phyloP scores from a whole-genome alignment of 306 rosid genomes.

The Trifolium dubium region DNA sequence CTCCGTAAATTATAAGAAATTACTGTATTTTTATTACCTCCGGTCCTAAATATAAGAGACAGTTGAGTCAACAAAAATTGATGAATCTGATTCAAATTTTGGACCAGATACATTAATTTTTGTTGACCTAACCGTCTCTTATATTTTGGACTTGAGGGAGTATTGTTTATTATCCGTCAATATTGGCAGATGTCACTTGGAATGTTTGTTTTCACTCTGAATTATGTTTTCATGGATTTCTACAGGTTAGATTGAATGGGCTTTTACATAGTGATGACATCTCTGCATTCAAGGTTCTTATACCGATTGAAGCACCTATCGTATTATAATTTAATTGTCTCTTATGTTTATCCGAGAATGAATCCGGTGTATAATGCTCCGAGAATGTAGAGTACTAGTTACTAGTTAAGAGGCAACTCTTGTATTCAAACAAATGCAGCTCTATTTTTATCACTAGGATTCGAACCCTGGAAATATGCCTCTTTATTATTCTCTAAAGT shows the following conservation, averaged over 20 bases:
- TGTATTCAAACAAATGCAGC: not conserved
- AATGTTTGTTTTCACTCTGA: conserved; percentile 28
- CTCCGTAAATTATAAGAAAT: not conserved
- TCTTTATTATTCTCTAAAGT: not conserved
- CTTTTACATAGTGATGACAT: conserved; percentile 81
- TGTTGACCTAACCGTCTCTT: no score
- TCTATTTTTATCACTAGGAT: not conserved
- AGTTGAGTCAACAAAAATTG: no score
- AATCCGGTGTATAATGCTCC: not conserved
- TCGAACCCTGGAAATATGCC: not conserved
- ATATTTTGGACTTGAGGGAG: no score
- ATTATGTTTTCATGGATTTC: not conserved
- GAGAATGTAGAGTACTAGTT: not conserved
- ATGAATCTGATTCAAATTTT: no score
- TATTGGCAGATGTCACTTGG: not conserved
- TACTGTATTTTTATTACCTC: not conserved
- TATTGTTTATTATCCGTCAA: not conserved
- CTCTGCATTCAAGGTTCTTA: conserved; percentile 78
- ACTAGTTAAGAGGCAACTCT: not conserved
- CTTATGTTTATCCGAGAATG: not conserved
- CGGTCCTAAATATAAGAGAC: no score
- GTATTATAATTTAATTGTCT: not conserved
- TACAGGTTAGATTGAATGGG: conserved; percentile 85
- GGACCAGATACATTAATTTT: no score
- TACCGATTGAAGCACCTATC: not conserved